Conservation (phyloP, 2,329 filamentous ascomycete genomes). For the Fusarium pseudograminearum region DNA sequence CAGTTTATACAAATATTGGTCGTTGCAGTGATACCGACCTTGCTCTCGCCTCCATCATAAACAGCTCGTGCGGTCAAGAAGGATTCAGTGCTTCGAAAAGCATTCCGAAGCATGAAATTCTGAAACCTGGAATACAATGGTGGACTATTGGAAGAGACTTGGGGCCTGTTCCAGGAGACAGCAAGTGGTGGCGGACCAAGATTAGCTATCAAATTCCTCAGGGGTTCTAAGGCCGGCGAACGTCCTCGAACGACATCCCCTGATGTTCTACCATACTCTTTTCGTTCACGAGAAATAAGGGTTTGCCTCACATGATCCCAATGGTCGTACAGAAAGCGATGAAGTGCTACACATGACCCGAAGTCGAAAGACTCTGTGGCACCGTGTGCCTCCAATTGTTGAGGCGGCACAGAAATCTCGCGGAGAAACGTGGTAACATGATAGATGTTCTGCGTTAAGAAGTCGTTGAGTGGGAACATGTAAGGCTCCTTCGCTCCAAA, state of each 20-base stretch:
- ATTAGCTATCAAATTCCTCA: constrained; percentile 72
- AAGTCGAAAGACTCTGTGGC: constrained; percentile 72
- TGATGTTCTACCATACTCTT: constrained; percentile 67
- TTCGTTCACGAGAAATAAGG: constrained; percentile 69
- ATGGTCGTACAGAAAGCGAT: constrained; percentile 77
- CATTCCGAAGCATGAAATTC: constrained; percentile 78
- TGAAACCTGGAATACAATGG: constrained; percentile 76
- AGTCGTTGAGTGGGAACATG: constrained; percentile 78
- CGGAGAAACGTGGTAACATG: constrained; percentile 74
- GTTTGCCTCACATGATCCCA: constrained; percentile 77
- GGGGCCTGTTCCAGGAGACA: constrained; percentile 76
- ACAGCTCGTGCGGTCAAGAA: constrained; percentile 73
- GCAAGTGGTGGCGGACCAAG: constrained; percentile 75
- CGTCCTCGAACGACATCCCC: constrained; percentile 64
- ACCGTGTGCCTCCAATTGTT: constrained; percentile 56
- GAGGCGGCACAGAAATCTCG: constrained; percentile 72
- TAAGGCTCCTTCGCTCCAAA: constrained; percentile 79
- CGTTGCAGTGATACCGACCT: constrained; percentile 55
- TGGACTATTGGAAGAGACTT: constrained; percentile 72
- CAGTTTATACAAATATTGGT: constrained; percentile 8
- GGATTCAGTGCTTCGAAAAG: constrained; percentile 73
- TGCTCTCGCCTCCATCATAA: constrained; percentile 78
- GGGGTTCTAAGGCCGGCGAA: constrained; percentile 69
- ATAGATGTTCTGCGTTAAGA: constrained; percentile 76
- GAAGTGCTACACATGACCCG: constrained; percentile 76